Percentiles rank a stretch among this genome's conserved stretches.
phyloP scores from a whole-genome alignment of 2,329 filamentous ascomycete genomes.

The Sphaerulina musiva region DNA sequence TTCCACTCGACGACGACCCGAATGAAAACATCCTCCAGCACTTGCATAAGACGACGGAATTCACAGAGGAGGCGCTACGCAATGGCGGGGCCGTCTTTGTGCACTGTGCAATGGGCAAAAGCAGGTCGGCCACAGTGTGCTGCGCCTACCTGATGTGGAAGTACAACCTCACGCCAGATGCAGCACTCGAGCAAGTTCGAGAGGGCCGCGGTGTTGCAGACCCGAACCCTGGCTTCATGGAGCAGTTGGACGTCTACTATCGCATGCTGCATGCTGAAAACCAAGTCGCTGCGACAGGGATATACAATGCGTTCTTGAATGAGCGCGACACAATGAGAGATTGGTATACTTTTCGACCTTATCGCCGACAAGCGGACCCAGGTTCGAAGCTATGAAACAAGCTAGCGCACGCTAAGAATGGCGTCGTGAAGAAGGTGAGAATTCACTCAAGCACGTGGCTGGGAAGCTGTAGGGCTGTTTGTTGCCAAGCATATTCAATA shows the following conservation, averaged over 20 bases:
- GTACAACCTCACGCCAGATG: slow-evolving; percentile 46
- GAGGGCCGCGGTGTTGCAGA: slow-evolving; percentile 70
- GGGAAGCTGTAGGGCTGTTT: neutral
- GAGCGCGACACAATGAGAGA: slow-evolving; percentile 33
- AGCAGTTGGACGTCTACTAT: slow-evolving; percentile 78
- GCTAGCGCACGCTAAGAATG: slow-evolving; percentile 11
- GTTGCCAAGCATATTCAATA: neutral
- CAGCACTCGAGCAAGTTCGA: slow-evolving; percentile 64
- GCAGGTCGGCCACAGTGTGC: slow-evolving; percentile 75
- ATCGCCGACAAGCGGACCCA: slow-evolving; percentile 14
- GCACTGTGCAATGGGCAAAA: slow-evolving; percentile 89
- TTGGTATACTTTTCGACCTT: slow-evolving; percentile 30
- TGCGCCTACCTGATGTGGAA: slow-evolving; percentile 73
- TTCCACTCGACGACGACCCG: slow-evolving; percentile 82
- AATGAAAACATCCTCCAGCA: slow-evolving; percentile 79
- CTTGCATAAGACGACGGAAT: slow-evolving; percentile 62
- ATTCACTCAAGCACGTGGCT: neutral
- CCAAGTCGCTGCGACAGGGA: slow-evolving; percentile 21
- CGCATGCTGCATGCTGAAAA: slow-evolving; percentile 52
- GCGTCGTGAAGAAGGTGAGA: neutral
- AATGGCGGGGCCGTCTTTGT: slow-evolving; percentile 56
- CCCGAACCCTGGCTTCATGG: slow-evolving; percentile 84
- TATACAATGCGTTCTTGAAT: slow-evolving; percentile 34
- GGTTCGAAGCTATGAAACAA: slow-evolving; percentile 20
- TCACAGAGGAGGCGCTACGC: slow-evolving; percentile 69